These are phyloP conservation scores for Nicotiana rustica DNA, from an alignment of 305 asterid genomes.

Conservation along the genomic window DNA sequence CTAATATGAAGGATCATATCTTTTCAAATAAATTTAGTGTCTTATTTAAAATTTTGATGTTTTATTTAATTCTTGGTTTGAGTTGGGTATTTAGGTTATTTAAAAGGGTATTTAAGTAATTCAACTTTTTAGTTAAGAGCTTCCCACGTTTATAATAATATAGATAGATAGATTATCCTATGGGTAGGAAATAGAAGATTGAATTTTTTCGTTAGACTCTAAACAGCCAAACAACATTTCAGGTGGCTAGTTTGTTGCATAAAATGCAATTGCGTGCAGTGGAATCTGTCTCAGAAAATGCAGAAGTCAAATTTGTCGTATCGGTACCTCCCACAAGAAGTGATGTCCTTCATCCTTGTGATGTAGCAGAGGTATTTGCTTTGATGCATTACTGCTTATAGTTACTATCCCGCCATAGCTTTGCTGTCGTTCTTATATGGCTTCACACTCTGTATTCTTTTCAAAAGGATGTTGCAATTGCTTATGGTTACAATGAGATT, in stretches of 20 bases:
- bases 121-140: too few species aligned
- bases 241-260: constrained; percentile 74
- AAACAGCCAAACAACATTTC: constrained; percentile 39
- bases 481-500: constrained; percentile 84
- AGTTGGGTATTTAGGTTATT: too few species aligned
- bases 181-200: constrained; percentile 16
- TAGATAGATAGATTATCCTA: neutral
- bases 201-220: neutral
- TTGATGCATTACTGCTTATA: constrained; percentile 22
- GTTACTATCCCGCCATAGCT: constrained; percentile 3
- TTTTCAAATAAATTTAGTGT: too few species aligned
- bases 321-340: constrained; percentile 94
- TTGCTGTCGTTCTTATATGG: neutral
- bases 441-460: neutral
- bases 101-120: too few species aligned
- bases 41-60: too few species aligned
- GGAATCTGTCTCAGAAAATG: constrained; percentile 55
- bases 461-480: constrained; percentile 89
- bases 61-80: too few species aligned
- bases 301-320: constrained; percentile 59
- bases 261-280: constrained; percentile 86
- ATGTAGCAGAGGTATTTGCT: constrained; percentile 86
- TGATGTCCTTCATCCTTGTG: constrained; percentile 96
- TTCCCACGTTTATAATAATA: too few species aligned
- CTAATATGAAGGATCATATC: too few species aligned